Percentiles rank a stretch among this genome's conserved stretches.
These are phyloP conservation scores for Ganoderma meredithae DNA, from an alignment of 1,284 basidiomycete species.

Conservation along the genomic window DNA sequence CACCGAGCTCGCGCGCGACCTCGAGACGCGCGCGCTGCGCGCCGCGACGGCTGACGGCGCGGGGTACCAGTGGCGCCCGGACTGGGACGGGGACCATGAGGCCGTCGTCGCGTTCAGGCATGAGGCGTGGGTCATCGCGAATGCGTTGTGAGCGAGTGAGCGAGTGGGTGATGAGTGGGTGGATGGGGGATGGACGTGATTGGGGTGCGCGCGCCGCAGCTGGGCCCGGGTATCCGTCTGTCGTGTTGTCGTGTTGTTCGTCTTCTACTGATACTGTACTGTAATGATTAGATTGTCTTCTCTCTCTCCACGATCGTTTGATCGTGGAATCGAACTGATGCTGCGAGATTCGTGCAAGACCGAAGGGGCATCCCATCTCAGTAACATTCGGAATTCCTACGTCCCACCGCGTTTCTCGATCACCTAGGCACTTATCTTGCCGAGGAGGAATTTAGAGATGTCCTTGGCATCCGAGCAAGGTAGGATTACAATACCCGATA, in stretches of 20 bases:
- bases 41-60: slow-evolving; percentile 31
- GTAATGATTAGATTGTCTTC: no score
- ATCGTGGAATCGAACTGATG: background rate
- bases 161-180: background rate
- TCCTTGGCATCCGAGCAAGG: no score
- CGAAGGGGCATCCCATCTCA: no score
- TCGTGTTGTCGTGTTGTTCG: background rate
- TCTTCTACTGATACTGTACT: background rate
- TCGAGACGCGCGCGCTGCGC: slow-evolving; percentile 48
- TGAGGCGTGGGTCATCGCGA: slow-evolving; percentile 67
- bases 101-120: slow-evolving; percentile 65
- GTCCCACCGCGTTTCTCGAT: no score
- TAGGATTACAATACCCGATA: no score
- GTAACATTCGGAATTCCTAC: no score
- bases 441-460: no score
- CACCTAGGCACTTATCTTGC: no score
- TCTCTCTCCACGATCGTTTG: background rate
- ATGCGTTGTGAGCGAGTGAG: background rate
- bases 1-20: slow-evolving; percentile 63
- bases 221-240: background rate
- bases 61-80: slow-evolving; percentile 59
- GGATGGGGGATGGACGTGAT: background rate
- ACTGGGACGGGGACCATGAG: slow-evolving; percentile 71
- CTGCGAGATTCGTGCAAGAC: no score
- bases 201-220: no score